A percentile compares a stretch with the other conserved stretches of the same genome.
These are phyloP conservation scores for Auriscalpium orientale DNA, from an alignment of 768 basidiomycete species.

Conservation along the genomic window DNA sequence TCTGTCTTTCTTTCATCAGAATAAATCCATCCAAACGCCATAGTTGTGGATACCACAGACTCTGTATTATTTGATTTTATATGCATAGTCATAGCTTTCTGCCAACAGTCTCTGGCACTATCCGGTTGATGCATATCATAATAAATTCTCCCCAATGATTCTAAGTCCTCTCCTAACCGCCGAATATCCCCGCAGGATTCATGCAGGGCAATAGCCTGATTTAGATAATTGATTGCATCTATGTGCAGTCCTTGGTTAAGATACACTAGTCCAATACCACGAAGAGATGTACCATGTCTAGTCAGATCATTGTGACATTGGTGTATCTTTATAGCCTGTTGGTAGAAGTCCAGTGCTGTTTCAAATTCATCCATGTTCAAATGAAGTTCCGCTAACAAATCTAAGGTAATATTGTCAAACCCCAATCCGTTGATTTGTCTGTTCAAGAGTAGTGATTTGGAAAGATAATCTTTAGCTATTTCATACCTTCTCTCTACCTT, in stretches of 20 bases:
- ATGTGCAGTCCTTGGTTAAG: neutral
- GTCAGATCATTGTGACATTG: neutral
- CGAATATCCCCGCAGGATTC: neutral
- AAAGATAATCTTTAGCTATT: no score
- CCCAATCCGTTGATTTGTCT: no score
- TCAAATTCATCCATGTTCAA: no score
- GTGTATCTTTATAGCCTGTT: neutral
- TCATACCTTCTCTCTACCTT: no score
- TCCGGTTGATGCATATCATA: neutral
- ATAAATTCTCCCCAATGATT: neutral
- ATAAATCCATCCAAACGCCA: neutral
- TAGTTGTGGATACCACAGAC: neutral
- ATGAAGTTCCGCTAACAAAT: no score
- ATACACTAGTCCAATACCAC: neutral
- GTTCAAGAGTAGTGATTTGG: no score
- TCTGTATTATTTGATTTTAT: neutral
- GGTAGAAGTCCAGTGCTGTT: neutral
- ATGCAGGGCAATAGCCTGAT: neutral
- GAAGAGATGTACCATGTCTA: neutral
- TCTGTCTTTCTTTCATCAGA: neutral
- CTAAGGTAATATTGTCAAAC: no score
- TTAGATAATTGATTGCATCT: neutral
- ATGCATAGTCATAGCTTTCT: neutral
- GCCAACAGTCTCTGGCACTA: neutral
- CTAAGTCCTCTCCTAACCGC: neutral